These are phyloP conservation scores for Cordyceps cateniannulata DNA, from an alignment of 2,329 filamentous ascomycete genomes.

Conservation along the genomic window DNA sequence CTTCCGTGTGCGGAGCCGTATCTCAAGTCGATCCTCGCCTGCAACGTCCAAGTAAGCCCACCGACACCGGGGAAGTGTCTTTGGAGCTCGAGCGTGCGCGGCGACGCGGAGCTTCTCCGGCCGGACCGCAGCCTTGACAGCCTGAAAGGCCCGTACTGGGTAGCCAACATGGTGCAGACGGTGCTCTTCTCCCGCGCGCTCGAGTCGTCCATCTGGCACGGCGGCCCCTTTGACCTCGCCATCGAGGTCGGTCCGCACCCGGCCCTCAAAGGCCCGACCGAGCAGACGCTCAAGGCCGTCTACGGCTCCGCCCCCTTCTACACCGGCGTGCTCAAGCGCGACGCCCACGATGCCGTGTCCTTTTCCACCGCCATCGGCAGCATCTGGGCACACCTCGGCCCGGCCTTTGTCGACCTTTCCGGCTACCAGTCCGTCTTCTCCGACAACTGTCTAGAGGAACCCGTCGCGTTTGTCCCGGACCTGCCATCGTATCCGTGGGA, in stretches of 20 bases:
- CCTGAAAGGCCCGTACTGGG: slow-evolving; percentile 25
- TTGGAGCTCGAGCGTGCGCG: not conserved
- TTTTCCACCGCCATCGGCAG: not conserved
- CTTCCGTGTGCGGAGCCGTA: not conserved
- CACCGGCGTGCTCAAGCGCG: slow-evolving; percentile 32
- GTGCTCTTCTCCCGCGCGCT: slow-evolving; percentile 29
- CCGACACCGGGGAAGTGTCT: slow-evolving; percentile 12
- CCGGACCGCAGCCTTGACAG: not conserved
- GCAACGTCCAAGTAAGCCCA: not conserved
- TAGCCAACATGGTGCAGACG: slow-evolving; percentile 27
- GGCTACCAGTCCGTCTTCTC: not conserved
- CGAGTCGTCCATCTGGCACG: not conserved
- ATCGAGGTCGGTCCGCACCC: slow-evolving; percentile 43
- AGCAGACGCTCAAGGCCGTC: not conserved
- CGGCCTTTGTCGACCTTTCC: not conserved
- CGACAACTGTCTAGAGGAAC: not conserved
- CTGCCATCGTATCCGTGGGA: slow-evolving; percentile 28
- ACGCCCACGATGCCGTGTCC: slow-evolving; percentile 30
- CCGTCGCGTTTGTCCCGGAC: slow-evolving; percentile 28
- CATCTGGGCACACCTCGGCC: not conserved
- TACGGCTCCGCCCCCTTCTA: slow-evolving; percentile 29
- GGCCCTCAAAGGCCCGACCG: slow-evolving; percentile 27
- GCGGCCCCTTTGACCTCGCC: slow-evolving; percentile 18
- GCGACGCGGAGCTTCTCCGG: slow-evolving; percentile 11
- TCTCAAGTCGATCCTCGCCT: not conserved